phyloP scores from a whole-genome alignment of 2,329 filamentous ascomycete genomes.

The Trichophyton simii region DNA sequence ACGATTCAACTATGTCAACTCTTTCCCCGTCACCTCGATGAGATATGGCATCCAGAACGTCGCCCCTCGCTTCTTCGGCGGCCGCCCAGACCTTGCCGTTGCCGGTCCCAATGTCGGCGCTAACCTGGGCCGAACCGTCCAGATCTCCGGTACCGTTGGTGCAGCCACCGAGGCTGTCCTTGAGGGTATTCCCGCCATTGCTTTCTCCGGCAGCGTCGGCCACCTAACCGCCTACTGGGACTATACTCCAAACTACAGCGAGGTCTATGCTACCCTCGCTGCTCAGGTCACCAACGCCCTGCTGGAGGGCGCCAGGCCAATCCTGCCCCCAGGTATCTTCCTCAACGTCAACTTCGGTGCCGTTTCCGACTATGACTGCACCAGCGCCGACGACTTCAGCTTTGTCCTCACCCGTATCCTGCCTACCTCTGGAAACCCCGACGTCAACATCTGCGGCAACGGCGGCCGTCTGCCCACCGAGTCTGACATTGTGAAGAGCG shows the following conservation, averaged over 20 bases:
- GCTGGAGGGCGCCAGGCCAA: background rate
- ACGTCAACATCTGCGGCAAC: background rate
- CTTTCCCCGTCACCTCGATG: background rate
- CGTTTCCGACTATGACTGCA: background rate
- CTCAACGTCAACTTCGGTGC: background rate
- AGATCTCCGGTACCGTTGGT: background rate
- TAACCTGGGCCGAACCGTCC: background rate
- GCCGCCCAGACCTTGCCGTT: background rate
- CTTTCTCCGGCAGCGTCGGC: background rate
- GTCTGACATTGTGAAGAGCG: background rate
- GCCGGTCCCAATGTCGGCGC: background rate
- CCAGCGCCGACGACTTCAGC: background rate
- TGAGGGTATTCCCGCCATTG: background rate
- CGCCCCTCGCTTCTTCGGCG: background rate
- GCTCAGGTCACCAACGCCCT: background rate
- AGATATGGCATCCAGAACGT: background rate
- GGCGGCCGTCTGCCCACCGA: background rate
- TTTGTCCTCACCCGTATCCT: background rate
- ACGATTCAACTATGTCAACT: background rate
- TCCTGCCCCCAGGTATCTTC: background rate
- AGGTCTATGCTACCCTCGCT: background rate
- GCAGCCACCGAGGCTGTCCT: background rate
- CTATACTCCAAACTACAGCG: background rate
- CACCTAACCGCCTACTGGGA: background rate
- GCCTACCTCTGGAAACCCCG: background rate